These are phyloP conservation scores for Rickenella mellea DNA, from an alignment of 768 basidiomycete genomes.

Conservation along the genomic window DNA sequence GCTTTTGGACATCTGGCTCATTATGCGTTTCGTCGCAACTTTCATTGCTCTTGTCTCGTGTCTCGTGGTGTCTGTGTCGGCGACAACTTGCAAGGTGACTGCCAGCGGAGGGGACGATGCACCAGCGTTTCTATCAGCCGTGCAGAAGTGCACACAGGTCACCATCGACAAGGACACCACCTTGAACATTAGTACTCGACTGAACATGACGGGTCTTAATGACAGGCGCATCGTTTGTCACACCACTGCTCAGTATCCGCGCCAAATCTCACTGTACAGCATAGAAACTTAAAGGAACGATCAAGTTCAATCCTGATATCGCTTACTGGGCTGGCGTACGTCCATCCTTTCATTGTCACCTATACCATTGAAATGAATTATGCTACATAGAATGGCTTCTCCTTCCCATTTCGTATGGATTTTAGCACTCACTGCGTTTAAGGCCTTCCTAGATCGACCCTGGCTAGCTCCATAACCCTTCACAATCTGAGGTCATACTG, in stretches of 20 bases:
- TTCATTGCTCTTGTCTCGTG: not conserved
- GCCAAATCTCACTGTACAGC: not conserved
- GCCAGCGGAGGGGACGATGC: constrained; percentile 43
- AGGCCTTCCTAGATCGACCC: too few species aligned
- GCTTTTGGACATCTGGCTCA: too few species aligned
- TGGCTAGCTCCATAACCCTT: too few species aligned
- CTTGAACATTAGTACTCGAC: constrained; percentile 37
- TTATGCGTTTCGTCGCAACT: too few species aligned
- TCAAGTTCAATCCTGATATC: constrained; percentile 40
- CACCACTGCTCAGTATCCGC: not conserved
- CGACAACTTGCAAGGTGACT: constrained; percentile 28
- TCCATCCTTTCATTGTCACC: too few species aligned
- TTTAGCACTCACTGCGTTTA: not conserved
- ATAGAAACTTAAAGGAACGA: constrained; percentile 40
- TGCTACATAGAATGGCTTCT: constrained; percentile 35
- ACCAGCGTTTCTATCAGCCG: constrained; percentile 35
- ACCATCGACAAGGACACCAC: constrained; percentile 36
- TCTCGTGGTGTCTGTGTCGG: not conserved
- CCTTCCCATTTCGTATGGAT: constrained; percentile 32
- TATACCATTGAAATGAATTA: too few species aligned
- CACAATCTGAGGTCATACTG: too few species aligned
- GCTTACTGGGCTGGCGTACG: constrained; percentile 43
- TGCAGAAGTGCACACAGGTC: constrained; percentile 25
- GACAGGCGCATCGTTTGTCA: constrained; percentile 39
- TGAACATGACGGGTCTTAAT: constrained; percentile 44